phyloP scores from a whole-genome alignment of 805 yeast species.

The Metschnikowia sp. region DNA sequence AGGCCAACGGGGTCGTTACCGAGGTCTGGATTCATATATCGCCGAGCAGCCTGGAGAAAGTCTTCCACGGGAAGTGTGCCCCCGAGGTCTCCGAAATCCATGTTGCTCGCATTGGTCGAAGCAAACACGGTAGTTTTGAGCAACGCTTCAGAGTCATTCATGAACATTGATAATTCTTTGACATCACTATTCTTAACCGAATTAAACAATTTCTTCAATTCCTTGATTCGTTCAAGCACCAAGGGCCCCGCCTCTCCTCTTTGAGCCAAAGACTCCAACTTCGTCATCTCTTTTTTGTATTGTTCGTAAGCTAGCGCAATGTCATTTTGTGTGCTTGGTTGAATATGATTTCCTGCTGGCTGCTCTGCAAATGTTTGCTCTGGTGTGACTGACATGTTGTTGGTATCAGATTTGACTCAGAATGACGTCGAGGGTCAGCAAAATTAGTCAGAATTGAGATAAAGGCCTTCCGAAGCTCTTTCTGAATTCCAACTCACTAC shows the following conservation, averaged over 20 bases:
- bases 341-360: neutral
- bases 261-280: conserved; percentile 48
- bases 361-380: neutral
- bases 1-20: neutral
- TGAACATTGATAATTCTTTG: conserved; percentile 34
- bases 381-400: neutral
- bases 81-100: conserved; percentile 56
- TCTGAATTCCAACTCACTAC: too few relatives aligned
- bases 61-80: conserved; percentile 48
- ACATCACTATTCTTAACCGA: conserved; percentile 36
- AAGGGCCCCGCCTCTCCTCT: conserved; percentile 55
- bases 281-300: conserved; percentile 23
- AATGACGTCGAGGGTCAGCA: too few relatives aligned
- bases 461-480: too few relatives aligned
- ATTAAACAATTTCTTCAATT: conserved; percentile 46
- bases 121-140: conserved; percentile 59
- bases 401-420: neutral
- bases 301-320: conserved; percentile 25
- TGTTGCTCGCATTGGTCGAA: conserved; percentile 58
- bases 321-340: conserved; percentile 5
- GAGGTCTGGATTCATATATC: conserved; percentile 24
- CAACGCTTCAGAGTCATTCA: conserved; percentile 61
- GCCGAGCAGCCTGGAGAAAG: conserved; percentile 37
- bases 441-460: too few relatives aligned
- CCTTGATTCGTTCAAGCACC: conserved; percentile 43